phyloP scores from a whole-genome alignment of 2,329 filamentous ascomycete species.

The Alternaria triticimaculans region DNA sequence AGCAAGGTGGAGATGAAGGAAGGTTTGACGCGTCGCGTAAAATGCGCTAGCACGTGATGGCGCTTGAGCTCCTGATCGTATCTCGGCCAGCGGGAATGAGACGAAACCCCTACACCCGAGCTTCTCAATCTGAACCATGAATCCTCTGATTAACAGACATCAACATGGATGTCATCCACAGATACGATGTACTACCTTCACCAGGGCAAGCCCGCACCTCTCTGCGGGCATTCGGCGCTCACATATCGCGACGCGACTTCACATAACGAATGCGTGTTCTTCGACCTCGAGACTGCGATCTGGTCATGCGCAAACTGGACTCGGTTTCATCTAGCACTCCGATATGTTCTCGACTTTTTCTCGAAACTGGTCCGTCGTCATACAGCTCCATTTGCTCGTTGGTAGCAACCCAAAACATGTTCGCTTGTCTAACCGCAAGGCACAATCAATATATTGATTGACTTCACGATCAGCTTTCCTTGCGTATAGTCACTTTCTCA shows the following conservation, averaged over 20 bases:
- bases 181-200: background rate
- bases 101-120: background rate
- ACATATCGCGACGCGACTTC: background rate
- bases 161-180: background rate
- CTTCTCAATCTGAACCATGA: background rate
- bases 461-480: no score
- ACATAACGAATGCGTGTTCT: background rate
- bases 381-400: background rate
- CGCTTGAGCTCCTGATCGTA: background rate
- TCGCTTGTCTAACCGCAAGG: no score
- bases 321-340: background rate
- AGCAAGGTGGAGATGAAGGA: background rate
- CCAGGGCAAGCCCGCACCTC: background rate
- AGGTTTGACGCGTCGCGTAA: constrained; percentile 15
- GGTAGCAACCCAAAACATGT: background rate
- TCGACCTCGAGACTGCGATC: background rate
- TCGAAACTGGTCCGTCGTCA: background rate
- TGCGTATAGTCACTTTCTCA: background rate
- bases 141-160: background rate
- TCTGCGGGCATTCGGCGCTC: background rate
- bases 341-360: background rate
- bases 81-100: background rate
- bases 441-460: no score
- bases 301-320: background rate
- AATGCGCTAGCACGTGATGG: constrained; percentile 15